Percentiles rank a stretch among this genome's conserved stretches.
phyloP scores from a whole-genome alignment of 257 asterid genomes.

The Solanum ossicruentum region DNA sequence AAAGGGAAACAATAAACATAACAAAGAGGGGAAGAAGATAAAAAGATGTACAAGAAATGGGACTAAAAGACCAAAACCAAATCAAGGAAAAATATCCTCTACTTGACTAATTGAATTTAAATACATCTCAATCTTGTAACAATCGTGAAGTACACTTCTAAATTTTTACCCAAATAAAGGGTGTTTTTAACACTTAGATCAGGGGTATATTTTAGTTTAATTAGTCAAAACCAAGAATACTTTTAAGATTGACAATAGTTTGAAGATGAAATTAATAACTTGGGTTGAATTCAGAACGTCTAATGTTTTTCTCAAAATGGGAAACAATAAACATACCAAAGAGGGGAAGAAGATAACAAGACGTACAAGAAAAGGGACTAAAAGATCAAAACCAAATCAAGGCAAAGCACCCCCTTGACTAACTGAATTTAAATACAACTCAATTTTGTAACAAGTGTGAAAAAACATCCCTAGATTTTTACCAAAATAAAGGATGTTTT shows the following conservation, averaged over 20 bases:
- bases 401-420: not conserved
- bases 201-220: no score
- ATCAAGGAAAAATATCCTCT: not conserved
- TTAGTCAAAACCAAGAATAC: no score
- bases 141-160: no score
- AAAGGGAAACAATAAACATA: not conserved
- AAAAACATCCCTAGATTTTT: no score
- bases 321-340: not conserved
- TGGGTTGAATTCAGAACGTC: no score
- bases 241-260: no score
- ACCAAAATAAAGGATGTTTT: not conserved
- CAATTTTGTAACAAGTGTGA: not conserved
- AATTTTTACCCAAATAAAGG: no score
- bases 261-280: accelerated
- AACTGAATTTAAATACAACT: not conserved
- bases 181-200: no score
- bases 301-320: not conserved
- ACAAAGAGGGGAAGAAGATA: not conserved
- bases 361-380: not conserved
- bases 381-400: not conserved
- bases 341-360: not conserved
- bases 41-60: not conserved
- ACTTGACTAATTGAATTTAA: no score
- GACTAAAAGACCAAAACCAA: not conserved
- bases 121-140: not conserved